These are phyloP conservation scores for Orobanche coerulescens DNA, from an alignment of 257 asterid genomes.

Conservation along the genomic window DNA sequence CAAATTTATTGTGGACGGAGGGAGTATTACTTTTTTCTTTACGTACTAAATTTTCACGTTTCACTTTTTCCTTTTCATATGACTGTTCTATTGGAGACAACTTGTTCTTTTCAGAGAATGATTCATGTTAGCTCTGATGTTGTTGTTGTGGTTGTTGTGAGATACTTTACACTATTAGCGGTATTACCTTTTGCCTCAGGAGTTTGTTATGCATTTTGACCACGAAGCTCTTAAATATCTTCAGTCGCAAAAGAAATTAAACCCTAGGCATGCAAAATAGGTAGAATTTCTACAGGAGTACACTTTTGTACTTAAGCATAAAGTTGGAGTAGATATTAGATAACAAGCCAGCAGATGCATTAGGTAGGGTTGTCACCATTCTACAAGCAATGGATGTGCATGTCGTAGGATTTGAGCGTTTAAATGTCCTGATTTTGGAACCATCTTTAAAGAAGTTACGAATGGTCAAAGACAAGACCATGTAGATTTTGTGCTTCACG, in stretches of 20 bases:
- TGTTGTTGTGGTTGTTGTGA: too few relatives aligned
- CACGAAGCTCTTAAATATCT: not conserved
- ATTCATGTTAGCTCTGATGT: too few relatives aligned
- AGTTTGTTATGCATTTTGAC: too few relatives aligned
- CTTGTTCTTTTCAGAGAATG: too few relatives aligned
- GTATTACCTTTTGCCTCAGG: not conserved
- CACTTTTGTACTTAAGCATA: not conserved
- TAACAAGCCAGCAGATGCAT: not conserved
- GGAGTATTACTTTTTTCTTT: too few relatives aligned
- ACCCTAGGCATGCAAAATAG: not conserved
- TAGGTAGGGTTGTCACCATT: not conserved
- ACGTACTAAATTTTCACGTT: too few relatives aligned
- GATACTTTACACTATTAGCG: not conserved
- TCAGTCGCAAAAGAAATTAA: not conserved
- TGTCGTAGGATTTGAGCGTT: not conserved
- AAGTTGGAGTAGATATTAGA: not conserved
- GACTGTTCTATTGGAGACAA: too few relatives aligned
- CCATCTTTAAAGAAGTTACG: not conserved
- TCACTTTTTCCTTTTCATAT: too few relatives aligned
- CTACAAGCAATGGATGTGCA: not conserved
- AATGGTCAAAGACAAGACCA: not conserved
- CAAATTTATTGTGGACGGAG: too few relatives aligned
- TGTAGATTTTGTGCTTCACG: not conserved
- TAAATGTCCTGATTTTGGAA: not conserved
- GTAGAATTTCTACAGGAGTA: not conserved